phyloP scores from a whole-genome alignment of 2,329 filamentous ascomycete species.

The Aureobasidium sp. region DNA sequence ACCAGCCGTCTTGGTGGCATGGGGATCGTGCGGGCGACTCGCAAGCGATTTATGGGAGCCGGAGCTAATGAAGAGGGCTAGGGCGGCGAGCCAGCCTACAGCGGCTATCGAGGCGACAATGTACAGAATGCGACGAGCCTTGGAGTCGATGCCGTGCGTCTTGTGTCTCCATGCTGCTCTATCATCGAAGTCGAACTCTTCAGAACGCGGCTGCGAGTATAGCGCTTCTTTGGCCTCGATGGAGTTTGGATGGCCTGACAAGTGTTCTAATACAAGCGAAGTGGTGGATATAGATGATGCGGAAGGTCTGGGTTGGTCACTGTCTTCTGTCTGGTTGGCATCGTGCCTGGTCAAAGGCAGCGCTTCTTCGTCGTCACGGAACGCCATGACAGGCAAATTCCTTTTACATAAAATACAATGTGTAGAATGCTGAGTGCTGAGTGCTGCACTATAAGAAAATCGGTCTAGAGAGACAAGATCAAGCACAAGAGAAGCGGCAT shows the following conservation, averaged over 20 bases:
- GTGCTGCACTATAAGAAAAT: background rate
- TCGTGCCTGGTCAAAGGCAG: constrained; percentile 34
- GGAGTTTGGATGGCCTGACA: constrained; percentile 46
- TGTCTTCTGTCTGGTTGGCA: constrained; percentile 23
- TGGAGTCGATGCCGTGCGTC: constrained; percentile 48
- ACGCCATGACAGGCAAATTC: background rate
- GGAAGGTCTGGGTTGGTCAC: constrained; percentile 41
- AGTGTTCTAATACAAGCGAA: constrained; percentile 70
- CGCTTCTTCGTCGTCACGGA: constrained; percentile 34
- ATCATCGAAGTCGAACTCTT: constrained; percentile 44
- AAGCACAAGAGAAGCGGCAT: background rate
- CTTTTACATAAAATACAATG: background rate
- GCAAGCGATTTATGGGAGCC: constrained; percentile 60
- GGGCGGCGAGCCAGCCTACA: constrained; percentile 59
- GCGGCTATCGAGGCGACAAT: constrained; percentile 53
- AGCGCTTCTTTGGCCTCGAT: constrained; percentile 39
- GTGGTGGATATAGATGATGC: constrained; percentile 74
- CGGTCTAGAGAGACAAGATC: background rate
- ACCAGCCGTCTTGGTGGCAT: constrained; percentile 52
- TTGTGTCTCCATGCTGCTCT: constrained; percentile 36
- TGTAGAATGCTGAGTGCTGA: background rate
- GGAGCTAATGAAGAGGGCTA: constrained; percentile 57
- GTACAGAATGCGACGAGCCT: constrained; percentile 54
- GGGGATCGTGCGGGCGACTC: constrained; percentile 57
- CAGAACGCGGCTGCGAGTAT: constrained; percentile 27